A percentile compares a stretch with the other conserved stretches of the same genome.
Conservation (phyloP, 352 stramenopile species). For the Phytophthora quininea region DNA sequence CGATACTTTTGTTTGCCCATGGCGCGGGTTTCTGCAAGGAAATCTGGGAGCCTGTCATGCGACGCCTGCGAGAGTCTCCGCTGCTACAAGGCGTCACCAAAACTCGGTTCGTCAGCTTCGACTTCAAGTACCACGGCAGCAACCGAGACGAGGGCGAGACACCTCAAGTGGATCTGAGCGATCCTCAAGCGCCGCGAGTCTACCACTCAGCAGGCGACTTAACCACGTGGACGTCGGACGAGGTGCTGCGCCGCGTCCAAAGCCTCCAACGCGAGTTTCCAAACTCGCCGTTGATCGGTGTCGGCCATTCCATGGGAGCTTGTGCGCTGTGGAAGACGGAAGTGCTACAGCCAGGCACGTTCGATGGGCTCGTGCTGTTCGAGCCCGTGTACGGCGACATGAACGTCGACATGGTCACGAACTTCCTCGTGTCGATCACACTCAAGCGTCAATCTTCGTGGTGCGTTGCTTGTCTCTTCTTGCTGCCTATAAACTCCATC, state of each 20-base stretch:
- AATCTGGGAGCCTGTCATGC: slow-evolving; percentile 44
- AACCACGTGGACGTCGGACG: slow-evolving; percentile 21
- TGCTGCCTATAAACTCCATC: not conserved
- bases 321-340: slow-evolving; percentile 39
- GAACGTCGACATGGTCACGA: slow-evolving; percentile 14
- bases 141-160: slow-evolving; percentile 35
- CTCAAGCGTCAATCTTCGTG: slow-evolving; percentile 21
- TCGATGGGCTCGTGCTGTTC: slow-evolving; percentile 42
- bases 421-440: slow-evolving; percentile 32
- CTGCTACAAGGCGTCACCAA: slow-evolving; percentile 28
- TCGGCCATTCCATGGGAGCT: slow-evolving; percentile 46
- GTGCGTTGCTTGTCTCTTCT: not conserved
- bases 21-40: slow-evolving; percentile 43
- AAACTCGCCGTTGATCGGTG: slow-evolving; percentile 33
- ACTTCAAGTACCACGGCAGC: slow-evolving; percentile 34
- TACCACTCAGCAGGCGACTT: slow-evolving; percentile 28
- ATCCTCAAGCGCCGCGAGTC: slow-evolving; percentile 29
- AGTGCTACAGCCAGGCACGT: slow-evolving; percentile 32
- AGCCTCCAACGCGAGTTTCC: slow-evolving; percentile 18
- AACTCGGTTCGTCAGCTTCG: slow-evolving; percentile 29
- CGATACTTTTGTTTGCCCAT: slow-evolving; percentile 45
- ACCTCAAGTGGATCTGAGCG: slow-evolving; percentile 23
- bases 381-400: slow-evolving; percentile 35
- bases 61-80: slow-evolving; percentile 30
- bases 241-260: slow-evolving; percentile 21